Conservation (phyloP, 768 basidiomycete genomes). For the Favolaschia claudopus region DNA sequence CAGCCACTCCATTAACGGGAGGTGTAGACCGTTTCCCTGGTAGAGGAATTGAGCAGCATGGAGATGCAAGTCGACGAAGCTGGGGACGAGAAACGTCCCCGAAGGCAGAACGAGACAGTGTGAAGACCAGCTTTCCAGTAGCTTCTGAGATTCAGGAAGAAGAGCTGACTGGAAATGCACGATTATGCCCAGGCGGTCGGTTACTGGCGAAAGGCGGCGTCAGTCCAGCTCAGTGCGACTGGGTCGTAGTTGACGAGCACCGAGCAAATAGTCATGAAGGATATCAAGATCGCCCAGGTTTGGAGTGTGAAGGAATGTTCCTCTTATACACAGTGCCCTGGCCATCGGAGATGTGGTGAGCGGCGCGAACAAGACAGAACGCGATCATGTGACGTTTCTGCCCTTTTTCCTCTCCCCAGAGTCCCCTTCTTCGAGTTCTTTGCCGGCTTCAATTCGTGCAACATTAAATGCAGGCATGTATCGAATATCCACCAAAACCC, state of each 20-base stretch:
- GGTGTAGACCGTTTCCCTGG: slow-evolving; percentile 85
- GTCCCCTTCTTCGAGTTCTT: too few species aligned
- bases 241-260: slow-evolving; percentile 38
- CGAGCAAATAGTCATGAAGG: slow-evolving; percentile 61
- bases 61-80: slow-evolving; percentile 84
- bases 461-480: too few species aligned
- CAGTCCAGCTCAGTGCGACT: neutral
- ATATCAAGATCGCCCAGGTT: slow-evolving; percentile 61
- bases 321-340: slow-evolving; percentile 54
- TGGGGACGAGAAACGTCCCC: slow-evolving; percentile 77
- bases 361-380: too few species aligned
- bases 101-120: slow-evolving; percentile 44
- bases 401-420: too few species aligned
- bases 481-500: too few species aligned
- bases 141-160: slow-evolving; percentile 42
- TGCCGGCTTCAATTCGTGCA: too few species aligned
- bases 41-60: slow-evolving; percentile 93
- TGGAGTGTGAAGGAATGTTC: slow-evolving; percentile 67
- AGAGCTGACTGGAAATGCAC: slow-evolving; percentile 51
- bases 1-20: slow-evolving; percentile 87
- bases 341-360: too few species aligned
- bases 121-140: slow-evolving; percentile 33
- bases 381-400: too few species aligned
- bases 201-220: slow-evolving; percentile 28
- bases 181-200: slow-evolving; percentile 57